Percentiles rank a stretch among this genome's conserved stretches.
Conservation (phyloP, 345 rosid genomes). For the Euclidium syriacum region DNA sequence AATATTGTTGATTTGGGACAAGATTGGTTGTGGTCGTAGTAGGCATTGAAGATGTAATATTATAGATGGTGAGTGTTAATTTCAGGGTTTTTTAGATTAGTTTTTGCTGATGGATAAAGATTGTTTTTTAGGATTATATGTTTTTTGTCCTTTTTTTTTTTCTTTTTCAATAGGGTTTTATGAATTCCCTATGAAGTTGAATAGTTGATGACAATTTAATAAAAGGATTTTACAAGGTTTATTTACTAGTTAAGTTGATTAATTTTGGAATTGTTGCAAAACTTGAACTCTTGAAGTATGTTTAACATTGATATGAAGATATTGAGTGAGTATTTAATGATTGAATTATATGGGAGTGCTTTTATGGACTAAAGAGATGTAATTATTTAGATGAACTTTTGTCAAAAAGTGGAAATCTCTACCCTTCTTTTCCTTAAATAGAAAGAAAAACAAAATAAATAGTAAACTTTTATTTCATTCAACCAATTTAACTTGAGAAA, state of each 20-base stretch:
- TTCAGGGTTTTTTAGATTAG: neutral
- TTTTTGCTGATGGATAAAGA: neutral
- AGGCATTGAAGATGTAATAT: neutral
- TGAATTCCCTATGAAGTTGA: neutral
- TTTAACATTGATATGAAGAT: no score
- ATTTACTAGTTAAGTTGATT: neutral
- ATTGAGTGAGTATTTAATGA: no score
- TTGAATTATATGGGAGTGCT: neutral
- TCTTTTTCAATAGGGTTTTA: neutral
- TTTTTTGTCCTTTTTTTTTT: neutral
- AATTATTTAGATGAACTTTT: neutral
- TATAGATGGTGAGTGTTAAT: neutral
- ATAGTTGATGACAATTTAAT: neutral
- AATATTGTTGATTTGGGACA: conserved; percentile 36
- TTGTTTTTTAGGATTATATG: neutral
- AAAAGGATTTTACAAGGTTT: neutral
- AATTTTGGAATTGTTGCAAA: neutral
- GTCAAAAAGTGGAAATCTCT: neutral
- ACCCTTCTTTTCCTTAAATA: no score
- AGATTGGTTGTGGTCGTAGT: conserved; percentile 34
- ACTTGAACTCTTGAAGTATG: no score
- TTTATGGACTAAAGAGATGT: neutral
- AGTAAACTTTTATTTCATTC: no score
- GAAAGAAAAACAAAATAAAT: neutral
- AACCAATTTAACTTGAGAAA: no score